A percentile compares a stretch with the other conserved stretches of the same genome.
These are phyloP conservation scores for Hypoxylon sp. DNA, from an alignment of 2,329 filamentous ascomycete genomes.

Conservation along the genomic window DNA sequence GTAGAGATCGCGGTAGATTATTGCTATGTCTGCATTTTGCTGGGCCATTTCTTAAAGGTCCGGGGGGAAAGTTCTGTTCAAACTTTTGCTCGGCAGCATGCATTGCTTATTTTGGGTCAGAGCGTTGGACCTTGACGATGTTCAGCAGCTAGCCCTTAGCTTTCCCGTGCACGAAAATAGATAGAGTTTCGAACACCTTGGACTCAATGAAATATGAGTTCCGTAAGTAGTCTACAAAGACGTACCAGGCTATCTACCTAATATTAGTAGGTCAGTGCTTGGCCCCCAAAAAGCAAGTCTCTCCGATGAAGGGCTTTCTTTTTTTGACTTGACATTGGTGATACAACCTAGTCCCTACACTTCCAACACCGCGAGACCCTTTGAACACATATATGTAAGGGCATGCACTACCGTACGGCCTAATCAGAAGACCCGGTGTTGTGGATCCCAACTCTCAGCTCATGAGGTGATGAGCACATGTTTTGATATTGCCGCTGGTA, in stretches of 20 bases:
- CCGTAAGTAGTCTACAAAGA: neutral
- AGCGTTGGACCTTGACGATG: slow-evolving; percentile 14
- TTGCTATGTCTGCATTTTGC: slow-evolving; percentile 46
- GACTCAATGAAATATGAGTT: neutral
- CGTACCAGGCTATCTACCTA: neutral
- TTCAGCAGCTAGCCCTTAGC: slow-evolving; percentile 1
- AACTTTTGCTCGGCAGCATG: slow-evolving; percentile 12
- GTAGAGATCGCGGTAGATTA: slow-evolving; percentile 51
- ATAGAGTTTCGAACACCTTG: neutral
- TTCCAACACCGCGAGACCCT: slow-evolving; percentile 12
- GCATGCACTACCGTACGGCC: neutral
- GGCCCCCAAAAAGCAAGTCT: neutral
- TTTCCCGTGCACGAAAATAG: neutral
- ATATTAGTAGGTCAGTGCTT: neutral
- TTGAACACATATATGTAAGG: neutral
- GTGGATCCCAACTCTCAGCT: slow-evolving; percentile 15
- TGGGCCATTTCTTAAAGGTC: slow-evolving; percentile 31
- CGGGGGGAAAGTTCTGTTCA: slow-evolving; percentile 22
- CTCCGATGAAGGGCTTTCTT: neutral
- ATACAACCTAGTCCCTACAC: neutral
- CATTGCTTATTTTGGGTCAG: slow-evolving; percentile 16
- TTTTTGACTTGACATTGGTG: neutral
- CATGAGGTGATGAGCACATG: slow-evolving; percentile 17
- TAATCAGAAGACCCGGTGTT: slow-evolving; percentile 8
- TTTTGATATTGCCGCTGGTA: slow-evolving; percentile 16